A percentile compares a stretch with the other conserved stretches of the same genome.
Evolutionary conservation across 768 basidiomycete species (phyloP).

Genomic region (Pisolithus microcarpus): DNA sequence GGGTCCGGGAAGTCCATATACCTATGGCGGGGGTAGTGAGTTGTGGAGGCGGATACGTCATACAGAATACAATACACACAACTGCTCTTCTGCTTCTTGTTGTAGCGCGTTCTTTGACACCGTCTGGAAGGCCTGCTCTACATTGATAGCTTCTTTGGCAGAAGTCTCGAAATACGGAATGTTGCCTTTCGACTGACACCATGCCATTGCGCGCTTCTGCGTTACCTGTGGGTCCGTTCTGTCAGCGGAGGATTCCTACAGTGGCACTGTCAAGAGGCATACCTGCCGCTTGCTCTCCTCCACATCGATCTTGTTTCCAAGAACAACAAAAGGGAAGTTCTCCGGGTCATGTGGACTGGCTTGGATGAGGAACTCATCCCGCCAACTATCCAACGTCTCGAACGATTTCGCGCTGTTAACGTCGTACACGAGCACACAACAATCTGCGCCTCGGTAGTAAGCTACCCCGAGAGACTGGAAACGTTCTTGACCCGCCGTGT

Average conservation of each 20-base stretch:
- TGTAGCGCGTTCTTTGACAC: constrained; percentile 99
- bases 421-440: constrained; percentile 98
- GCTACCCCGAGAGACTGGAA: constrained; percentile 99
- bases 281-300: constrained; percentile 99
- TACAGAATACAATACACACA: constrained; percentile 47
- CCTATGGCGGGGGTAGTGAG: constrained; percentile 37
- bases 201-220: constrained; percentile 99
- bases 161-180: constrained; percentile 99
- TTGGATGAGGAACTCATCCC: constrained; percentile 98
- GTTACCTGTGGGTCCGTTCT: constrained; percentile 57
- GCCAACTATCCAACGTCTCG: constrained; percentile 97
- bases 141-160: constrained; percentile 99
- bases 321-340: constrained; percentile 98
- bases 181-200: constrained; percentile 99
- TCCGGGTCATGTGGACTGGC: constrained; percentile 98
- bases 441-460: constrained; percentile 98
- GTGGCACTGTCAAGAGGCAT: constrained; percentile 13
- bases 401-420: constrained; percentile 99
- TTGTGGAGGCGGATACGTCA: constrained; percentile 1
- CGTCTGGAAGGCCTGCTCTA: constrained; percentile 99
- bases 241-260: background rate
- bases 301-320: constrained; percentile 99
- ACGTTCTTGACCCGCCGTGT: constrained; percentile 98
- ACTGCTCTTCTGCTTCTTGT: constrained; percentile 92
- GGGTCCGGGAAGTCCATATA: constrained; percentile 99